Base-by-base conservation (phyloP, 2,329 filamentous ascomycete species). In the Aspergillus quadrilineatus region DNA sequence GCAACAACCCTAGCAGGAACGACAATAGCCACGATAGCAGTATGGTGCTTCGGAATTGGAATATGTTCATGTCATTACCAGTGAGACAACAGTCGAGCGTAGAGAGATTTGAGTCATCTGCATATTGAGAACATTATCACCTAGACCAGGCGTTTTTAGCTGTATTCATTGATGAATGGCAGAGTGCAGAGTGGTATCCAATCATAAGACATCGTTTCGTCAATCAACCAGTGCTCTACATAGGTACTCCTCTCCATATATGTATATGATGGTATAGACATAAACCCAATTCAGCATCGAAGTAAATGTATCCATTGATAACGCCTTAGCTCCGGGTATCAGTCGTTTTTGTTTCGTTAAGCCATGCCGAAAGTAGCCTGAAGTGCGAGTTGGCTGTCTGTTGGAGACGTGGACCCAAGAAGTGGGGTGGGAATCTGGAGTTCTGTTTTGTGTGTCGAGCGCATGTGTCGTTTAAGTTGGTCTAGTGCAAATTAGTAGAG, bases 381-480 rank as follows among this genome's bases (percentile, higher is more conserved):
- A 42, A 53, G 28, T 39, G 17, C 43, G 50, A 53, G 32, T n/a
- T 53, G 42, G 22, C 47, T 43, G 22, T 53, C 50, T 29, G 17
- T 28, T 30, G 43, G 34, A 39, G 50, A 53, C 30, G 14, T 37
- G 10, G 34, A 12, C 7, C 32, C 42, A 43, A 53, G 34, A 26
- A 53, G n/a, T 9, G 15, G 32, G 55, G 37, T 45, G 42, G 45
- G 36, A 28, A 45, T 44, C 15, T 41, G 42, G 36, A n/a, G 17
- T 49, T 47, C 44, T 26, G 49, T 61, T 74, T 53, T 75, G 48
- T 76, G 73, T 0, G 73, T 75, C 17, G 71, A 71, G 52, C 64
- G 66, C 37, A 73, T 61, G 53, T 76, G 73, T 39, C 73, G 72
- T 66, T 76, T 76, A 6, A 76, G 56, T 69, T 76, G 73, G 28